Percentiles rank a stretch among this genome's conserved stretches.
Evolutionary conservation across 2,329 filamentous ascomycete species (phyloP).

Genomic region (Aspergillus flavus): DNA sequence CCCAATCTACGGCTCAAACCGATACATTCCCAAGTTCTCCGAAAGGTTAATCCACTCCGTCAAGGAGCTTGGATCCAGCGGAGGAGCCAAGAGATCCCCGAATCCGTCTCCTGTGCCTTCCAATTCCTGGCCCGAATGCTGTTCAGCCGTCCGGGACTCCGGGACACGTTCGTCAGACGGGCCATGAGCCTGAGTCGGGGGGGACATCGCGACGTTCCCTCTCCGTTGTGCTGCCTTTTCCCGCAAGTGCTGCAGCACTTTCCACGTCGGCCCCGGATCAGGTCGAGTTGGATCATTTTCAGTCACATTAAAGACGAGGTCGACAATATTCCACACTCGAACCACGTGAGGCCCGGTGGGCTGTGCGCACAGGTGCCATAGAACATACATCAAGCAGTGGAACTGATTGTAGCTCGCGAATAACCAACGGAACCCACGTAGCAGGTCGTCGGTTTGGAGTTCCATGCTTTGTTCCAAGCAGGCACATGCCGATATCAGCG

Average conservation of each 20-base stretch:
- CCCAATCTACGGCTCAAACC: neutral
- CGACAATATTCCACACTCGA: conserved; percentile 34
- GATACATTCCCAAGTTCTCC: conserved; percentile 2
- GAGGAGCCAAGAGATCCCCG: neutral
- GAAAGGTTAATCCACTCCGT: conserved; percentile 3
- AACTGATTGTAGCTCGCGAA: conserved; percentile 44
- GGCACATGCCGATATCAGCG: conserved; percentile 35
- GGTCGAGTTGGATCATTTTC: neutral
- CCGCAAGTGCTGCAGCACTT: neutral
- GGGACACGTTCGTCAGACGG: neutral
- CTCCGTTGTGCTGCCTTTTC: neutral
- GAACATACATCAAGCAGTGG: conserved; percentile 43
- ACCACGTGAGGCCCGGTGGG: conserved; percentile 29
- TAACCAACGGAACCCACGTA: conserved; percentile 40
- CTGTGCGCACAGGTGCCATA: conserved; percentile 45
- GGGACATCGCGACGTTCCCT: neutral
- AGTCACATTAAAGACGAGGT: neutral
- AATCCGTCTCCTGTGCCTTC: neutral
- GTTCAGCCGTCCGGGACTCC: neutral
- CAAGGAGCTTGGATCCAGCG: neutral
- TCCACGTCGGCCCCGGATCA: conserved; percentile 4
- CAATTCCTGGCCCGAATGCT: neutral
- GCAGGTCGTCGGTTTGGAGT: conserved; percentile 39
- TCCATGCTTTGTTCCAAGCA: conserved; percentile 35
- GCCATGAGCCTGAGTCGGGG: neutral